These are phyloP conservation scores for Baudoinia panamericana DNA, from an alignment of 495 filamentous ascomycete genomes.

Conservation along the genomic window DNA sequence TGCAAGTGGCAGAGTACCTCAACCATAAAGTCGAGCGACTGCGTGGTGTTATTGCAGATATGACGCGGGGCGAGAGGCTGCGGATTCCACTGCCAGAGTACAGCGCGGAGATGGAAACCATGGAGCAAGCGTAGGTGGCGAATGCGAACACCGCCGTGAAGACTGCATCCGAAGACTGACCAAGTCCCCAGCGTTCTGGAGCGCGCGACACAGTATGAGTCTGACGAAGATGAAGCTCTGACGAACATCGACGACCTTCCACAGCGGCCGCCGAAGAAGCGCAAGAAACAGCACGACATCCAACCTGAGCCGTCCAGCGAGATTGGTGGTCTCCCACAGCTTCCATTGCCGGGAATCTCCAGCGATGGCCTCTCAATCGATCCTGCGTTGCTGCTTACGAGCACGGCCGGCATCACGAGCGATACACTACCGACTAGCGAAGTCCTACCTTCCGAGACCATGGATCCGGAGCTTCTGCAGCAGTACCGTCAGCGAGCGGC, in stretches of 20 bases:
- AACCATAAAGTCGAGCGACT: conserved; percentile 2
- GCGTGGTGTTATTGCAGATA: not conserved
- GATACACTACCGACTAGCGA: not conserved
- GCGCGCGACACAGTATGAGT: not conserved
- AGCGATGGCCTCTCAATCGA: conserved; percentile 1
- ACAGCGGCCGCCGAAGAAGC: not conserved
- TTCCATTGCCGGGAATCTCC: too few relatives aligned
- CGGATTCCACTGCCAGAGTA: not conserved
- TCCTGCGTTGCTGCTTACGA: not conserved
- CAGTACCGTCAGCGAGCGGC: not conserved
- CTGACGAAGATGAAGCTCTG: not conserved
- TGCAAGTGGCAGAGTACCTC: conserved; percentile 3
- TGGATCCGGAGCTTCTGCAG: not conserved
- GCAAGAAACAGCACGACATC: conserved; percentile 1
- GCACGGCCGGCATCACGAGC: not conserved
- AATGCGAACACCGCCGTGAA: too few relatives aligned
- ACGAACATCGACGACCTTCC: not conserved
- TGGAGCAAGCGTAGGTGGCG: conserved; percentile 2
- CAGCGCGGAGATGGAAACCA: conserved; percentile 1
- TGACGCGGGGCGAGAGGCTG: not conserved
- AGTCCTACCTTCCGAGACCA: not conserved
- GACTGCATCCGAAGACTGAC: too few relatives aligned
- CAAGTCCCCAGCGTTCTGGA: not conserved
- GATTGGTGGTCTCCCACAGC: too few relatives aligned
- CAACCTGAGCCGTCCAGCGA: too few relatives aligned